Percentiles rank a stretch among this genome's conserved stretches.
phyloP scores from a whole-genome alignment of 225 moss, liverwort and hornwort genomes.

The Climacium dendroides region DNA sequence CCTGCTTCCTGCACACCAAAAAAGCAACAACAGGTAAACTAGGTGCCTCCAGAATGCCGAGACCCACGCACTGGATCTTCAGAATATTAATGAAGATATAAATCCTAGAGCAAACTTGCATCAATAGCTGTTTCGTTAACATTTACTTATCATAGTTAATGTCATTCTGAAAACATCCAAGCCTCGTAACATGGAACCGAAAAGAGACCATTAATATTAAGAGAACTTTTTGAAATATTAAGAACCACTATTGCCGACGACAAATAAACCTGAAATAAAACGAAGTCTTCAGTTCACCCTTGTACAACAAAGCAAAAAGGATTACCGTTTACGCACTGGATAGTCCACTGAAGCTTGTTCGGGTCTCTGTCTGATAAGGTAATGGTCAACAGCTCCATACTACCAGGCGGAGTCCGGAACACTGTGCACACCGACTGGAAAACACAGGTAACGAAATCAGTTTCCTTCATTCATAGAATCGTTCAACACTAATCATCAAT shows the following conservation, averaged over 20 bases:
- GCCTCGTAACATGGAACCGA: neutral
- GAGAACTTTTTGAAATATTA: neutral
- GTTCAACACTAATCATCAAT: neutral
- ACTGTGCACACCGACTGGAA: conserved; percentile 85
- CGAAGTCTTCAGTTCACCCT: neutral
- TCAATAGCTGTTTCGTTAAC: neutral
- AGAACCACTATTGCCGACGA: neutral
- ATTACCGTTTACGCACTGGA: conserved; percentile 78
- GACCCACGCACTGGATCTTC: neutral
- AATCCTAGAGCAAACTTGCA: neutral
- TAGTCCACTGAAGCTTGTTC: conserved; percentile 80
- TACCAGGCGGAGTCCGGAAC: conserved; percentile 83
- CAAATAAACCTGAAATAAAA: neutral
- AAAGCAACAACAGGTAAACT: neutral
- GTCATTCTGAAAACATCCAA: neutral
- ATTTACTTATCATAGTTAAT: neutral
- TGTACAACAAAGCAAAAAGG: neutral
- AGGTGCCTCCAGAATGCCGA: neutral
- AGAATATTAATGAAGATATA: neutral
- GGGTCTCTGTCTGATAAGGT: conserved; percentile 51
- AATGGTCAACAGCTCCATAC: conserved; percentile 77
- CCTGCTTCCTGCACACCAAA: conserved; percentile 58
- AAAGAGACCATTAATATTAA: neutral
- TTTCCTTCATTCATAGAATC: neutral
- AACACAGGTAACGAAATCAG: neutral